Conservation (phyloP, 2,329 filamentous ascomycete genomes). For the Pseudocercospora pini-densiflorae region DNA sequence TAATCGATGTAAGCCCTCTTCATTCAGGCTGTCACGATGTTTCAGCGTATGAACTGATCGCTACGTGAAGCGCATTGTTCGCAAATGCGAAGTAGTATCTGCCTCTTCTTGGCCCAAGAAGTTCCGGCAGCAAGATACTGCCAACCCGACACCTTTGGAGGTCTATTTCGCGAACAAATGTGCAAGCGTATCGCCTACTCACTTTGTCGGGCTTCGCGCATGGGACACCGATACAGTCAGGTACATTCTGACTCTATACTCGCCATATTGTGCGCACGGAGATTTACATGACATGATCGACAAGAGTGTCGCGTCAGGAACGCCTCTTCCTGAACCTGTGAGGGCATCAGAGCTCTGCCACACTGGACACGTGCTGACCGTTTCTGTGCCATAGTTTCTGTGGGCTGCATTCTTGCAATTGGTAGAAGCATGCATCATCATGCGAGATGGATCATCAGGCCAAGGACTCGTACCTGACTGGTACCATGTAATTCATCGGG, state of each 20-base stretch:
- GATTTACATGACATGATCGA: neutral
- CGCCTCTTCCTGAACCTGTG: slow-evolving; percentile 22
- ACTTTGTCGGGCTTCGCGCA: neutral
- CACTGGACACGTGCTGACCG: neutral
- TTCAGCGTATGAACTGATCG: neutral
- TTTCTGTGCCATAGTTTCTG: slow-evolving; percentile 7
- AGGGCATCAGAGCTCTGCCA: neutral
- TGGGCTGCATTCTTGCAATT: slow-evolving; percentile 23
- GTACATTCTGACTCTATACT: neutral
- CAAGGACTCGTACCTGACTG: neutral
- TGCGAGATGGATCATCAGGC: slow-evolving; percentile 15
- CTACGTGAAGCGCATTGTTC: neutral
- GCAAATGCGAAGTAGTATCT: neutral
- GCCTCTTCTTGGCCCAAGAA: neutral
- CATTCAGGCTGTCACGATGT: neutral
- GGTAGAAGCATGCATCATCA: slow-evolving; percentile 23
- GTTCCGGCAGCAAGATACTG: neutral
- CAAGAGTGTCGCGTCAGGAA: neutral
- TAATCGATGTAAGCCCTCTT: neutral
- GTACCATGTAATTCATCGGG: slow-evolving; percentile 64
- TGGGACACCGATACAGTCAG: neutral
- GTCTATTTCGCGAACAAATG: neutral
- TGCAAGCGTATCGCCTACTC: neutral
- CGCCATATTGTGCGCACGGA: neutral
- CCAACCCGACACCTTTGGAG: neutral